Evolutionary conservation across 2,329 filamentous ascomycete genomes (phyloP).

Genomic region (Colletotrichum tropicicola): DNA sequence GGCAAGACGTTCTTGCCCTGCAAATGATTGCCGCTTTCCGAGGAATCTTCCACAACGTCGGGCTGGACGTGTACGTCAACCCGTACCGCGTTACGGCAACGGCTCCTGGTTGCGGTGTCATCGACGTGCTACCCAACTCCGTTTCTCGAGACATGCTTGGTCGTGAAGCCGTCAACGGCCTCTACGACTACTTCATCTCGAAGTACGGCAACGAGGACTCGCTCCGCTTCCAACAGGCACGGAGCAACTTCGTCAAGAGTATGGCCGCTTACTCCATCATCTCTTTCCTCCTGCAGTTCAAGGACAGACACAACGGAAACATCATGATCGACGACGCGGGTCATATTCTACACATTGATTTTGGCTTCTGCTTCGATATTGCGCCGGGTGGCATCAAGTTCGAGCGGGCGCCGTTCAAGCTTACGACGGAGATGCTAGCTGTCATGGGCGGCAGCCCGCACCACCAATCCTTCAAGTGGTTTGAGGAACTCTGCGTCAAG

Average conservation of each 20-base stretch:
- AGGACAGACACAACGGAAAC: constrained; percentile 98
- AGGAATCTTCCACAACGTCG: constrained; percentile 94
- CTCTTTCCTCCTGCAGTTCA: constrained; percentile 96
- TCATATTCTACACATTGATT: constrained; percentile 98
- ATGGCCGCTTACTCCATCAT: constrained; percentile 99
- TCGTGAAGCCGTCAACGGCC: constrained; percentile 94
- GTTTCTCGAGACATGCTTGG: constrained; percentile 99
- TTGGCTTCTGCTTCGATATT: constrained; percentile 99
- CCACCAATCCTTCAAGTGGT: constrained; percentile 92
- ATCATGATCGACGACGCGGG: constrained; percentile 99
- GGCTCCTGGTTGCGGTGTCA: constrained; percentile 95
- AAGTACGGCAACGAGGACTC: constrained; percentile 98
- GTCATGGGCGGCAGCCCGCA: constrained; percentile 92
- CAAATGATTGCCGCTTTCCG: constrained; percentile 99
- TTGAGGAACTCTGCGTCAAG: constrained; percentile 96
- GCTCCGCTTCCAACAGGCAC: constrained; percentile 91
- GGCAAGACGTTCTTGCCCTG: constrained; percentile 93
- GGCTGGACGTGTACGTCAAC: constrained; percentile 95
- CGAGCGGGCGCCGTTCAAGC: constrained; percentile 97
- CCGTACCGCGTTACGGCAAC: constrained; percentile 98
- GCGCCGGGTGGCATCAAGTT: constrained; percentile 97
- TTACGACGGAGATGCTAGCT: constrained; percentile 97
- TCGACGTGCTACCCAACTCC: constrained; percentile 96
- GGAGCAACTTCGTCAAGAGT: constrained; percentile 97
- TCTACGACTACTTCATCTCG: constrained; percentile 97